These are phyloP conservation scores for Potentilla sterilis DNA, from an alignment of 306 rosid species.

Conservation along the genomic window DNA sequence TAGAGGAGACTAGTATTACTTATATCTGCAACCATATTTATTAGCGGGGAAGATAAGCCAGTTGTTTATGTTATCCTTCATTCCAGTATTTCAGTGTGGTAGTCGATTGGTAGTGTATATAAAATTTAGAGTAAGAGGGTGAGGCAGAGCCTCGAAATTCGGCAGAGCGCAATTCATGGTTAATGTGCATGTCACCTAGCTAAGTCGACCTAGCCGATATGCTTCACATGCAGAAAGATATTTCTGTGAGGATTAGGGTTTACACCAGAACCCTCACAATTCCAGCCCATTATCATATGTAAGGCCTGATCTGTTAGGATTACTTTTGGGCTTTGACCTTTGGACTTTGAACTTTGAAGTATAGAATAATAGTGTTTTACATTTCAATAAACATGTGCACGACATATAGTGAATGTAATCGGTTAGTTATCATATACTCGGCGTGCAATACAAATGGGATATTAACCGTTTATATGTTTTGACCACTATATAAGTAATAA, in stretches of 20 bases:
- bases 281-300: no score
- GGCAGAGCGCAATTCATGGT: slow-evolving; percentile 8
- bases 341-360: not conserved
- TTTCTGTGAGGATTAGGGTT: not conserved
- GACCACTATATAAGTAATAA: no score
- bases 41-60: not conserved
- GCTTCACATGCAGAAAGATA: not conserved
- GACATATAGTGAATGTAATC: no score
- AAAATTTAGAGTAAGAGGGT: not conserved
- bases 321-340: not conserved
- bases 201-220: not conserved
- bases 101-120: not conserved
- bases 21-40: not conserved
- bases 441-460: no score
- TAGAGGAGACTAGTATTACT: not conserved
- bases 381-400: no score
- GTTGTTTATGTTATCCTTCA: slow-evolving; percentile 21
- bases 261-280: not conserved
- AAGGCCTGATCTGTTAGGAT: not conserved
- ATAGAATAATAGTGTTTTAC: no score
- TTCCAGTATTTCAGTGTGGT: slow-evolving; percentile 13
- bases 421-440: no score
- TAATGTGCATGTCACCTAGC: not conserved
- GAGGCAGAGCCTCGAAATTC: slow-evolving; percentile 14
- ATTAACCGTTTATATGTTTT: no score